phyloP scores from a whole-genome alignment of 2,329 filamentous ascomycete species.

The Penicillium concentricum region DNA sequence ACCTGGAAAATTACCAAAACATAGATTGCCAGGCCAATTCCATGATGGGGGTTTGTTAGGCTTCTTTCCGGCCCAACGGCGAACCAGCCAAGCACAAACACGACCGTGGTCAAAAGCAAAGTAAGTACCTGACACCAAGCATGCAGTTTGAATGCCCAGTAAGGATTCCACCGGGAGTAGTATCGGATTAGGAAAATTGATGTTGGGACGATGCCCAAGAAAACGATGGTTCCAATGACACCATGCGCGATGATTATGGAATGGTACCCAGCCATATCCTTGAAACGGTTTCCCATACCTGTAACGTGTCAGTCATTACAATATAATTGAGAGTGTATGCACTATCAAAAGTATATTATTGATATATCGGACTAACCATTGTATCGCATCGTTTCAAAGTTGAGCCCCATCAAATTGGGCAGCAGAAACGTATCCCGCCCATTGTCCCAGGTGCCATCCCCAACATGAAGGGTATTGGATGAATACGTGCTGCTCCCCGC shows the following conservation, averaged over 20 bases:
- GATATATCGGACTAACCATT: constrained; percentile 52
- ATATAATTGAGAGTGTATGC: neutral
- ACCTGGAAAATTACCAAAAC: constrained; percentile 60
- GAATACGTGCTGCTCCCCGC: constrained; percentile 62
- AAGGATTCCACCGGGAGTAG: constrained; percentile 55
- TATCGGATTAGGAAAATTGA: constrained; percentile 63
- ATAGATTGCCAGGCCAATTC: constrained; percentile 64
- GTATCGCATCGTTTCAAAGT: constrained; percentile 66
- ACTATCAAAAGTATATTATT: neutral
- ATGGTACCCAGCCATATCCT: constrained; percentile 58
- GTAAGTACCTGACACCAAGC: constrained; percentile 64
- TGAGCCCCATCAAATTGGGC: constrained; percentile 63
- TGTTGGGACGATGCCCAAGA: constrained; percentile 59
- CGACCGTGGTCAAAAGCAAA: constrained; percentile 59
- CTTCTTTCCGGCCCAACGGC: constrained; percentile 61
- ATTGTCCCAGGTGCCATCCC: constrained; percentile 66
- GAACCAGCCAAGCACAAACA: constrained; percentile 62
- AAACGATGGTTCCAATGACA: constrained; percentile 60
- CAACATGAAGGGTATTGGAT: constrained; percentile 62
- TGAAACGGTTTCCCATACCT: constrained; percentile 68
- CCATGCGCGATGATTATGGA: constrained; percentile 60
- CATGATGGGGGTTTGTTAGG: constrained; percentile 65
- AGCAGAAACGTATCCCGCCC: constrained; percentile 62
- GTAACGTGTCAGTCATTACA: constrained; percentile 20
- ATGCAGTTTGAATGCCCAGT: constrained; percentile 58